Conservation (phyloP, 2,329 filamentous ascomycete species). For the Colletotrichum orbiculare region DNA sequence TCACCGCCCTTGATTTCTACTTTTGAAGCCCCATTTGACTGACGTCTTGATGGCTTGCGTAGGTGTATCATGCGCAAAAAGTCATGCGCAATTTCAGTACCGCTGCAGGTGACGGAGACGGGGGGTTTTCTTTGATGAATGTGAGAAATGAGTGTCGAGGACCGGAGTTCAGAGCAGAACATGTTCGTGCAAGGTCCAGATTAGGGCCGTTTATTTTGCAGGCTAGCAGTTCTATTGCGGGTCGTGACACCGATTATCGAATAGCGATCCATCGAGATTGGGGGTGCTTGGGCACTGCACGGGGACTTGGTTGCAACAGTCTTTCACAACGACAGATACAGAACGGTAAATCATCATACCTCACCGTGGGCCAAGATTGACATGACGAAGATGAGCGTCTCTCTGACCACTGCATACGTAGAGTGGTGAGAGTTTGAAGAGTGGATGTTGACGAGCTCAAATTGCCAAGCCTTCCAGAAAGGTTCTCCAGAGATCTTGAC, state of each 20-base stretch:
- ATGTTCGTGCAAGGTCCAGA: slow-evolving; percentile 26
- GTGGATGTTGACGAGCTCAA: neutral
- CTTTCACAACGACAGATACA: neutral
- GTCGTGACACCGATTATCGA: slow-evolving; percentile 13
- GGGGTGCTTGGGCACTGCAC: slow-evolving; percentile 6
- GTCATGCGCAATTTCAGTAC: neutral
- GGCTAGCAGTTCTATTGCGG: slow-evolving; percentile 18
- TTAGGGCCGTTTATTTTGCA: slow-evolving; percentile 31
- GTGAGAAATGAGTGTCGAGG: slow-evolving; percentile 22
- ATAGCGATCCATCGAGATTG: slow-evolving; percentile 21
- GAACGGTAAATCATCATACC: neutral
- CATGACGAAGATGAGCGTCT: neutral
- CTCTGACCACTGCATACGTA: neutral
- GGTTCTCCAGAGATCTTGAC: slow-evolving; percentile 8
- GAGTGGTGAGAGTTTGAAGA: slow-evolving; percentile 13
- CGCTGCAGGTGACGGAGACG: slow-evolving; percentile 12
- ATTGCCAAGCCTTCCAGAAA: slow-evolving; percentile 17
- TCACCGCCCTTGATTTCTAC: neutral
- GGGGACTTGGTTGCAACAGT: neutral
- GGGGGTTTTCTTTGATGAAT: neutral
- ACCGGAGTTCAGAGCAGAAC: neutral
- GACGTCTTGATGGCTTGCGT: neutral
- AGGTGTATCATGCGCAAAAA: neutral
- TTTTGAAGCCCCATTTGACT: neutral
- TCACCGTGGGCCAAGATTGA: slow-evolving; percentile 4